phyloP scores from a whole-genome alignment of 495 filamentous ascomycete species.

The Rhypophila decipiens region DNA sequence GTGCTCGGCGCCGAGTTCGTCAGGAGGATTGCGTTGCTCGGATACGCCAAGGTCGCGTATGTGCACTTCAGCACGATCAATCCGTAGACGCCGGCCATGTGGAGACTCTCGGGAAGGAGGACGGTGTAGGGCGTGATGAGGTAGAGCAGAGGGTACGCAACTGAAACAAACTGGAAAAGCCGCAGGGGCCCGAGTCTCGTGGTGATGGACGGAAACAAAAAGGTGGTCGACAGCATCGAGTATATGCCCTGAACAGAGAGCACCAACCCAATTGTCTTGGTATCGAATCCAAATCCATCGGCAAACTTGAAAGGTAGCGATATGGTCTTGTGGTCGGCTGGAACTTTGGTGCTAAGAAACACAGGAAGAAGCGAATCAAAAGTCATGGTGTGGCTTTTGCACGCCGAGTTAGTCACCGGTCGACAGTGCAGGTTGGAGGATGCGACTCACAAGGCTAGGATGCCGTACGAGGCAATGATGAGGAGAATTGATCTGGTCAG shows the following conservation, averaged over 20 bases:
- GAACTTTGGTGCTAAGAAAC: slow-evolving; percentile 69
- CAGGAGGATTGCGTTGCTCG: slow-evolving; percentile 76
- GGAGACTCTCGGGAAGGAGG: slow-evolving; percentile 63
- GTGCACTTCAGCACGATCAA: slow-evolving; percentile 85
- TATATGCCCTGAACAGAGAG: slow-evolving; percentile 85
- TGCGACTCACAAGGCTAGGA: slow-evolving; percentile 83
- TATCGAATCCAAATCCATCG: slow-evolving; percentile 75
- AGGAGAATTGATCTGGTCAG: slow-evolving; percentile 79
- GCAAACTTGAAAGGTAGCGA: slow-evolving; percentile 79
- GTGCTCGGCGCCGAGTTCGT: slow-evolving; percentile 76
- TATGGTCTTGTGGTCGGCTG: slow-evolving; percentile 30
- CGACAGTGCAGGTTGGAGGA: neutral
- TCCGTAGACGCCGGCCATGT: slow-evolving; percentile 65
- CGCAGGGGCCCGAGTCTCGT: slow-evolving; percentile 65
- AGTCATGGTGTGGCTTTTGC: slow-evolving; percentile 66
- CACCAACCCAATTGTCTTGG: slow-evolving; percentile 78
- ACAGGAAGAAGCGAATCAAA: slow-evolving; percentile 93
- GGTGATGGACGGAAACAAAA: slow-evolving; percentile 73
- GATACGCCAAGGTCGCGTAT: slow-evolving; percentile 77
- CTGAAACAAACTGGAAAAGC: slow-evolving; percentile 71
- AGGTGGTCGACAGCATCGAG: slow-evolving; percentile 75
- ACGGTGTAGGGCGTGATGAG: slow-evolving; percentile 82
- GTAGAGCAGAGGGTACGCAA: slow-evolving; percentile 85
- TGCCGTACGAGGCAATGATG: slow-evolving; percentile 82
- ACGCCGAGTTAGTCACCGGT: slow-evolving; percentile 8